phyloP scores from a whole-genome alignment of 1,139 yeast species.

The Taphrina flavorubra region DNA sequence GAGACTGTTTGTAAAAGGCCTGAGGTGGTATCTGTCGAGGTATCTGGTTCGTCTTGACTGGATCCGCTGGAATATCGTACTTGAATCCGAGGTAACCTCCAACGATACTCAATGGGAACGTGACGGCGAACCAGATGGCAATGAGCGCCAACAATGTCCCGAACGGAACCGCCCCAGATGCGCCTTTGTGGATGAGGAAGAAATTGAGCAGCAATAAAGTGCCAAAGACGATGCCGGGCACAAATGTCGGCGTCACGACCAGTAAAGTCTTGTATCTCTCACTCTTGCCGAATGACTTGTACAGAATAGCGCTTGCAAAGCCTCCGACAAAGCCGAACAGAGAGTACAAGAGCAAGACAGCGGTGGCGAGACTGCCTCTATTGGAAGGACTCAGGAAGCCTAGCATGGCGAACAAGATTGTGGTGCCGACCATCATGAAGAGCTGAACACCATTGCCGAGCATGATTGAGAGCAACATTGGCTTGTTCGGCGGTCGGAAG shows the following conservation, averaged over 20 bases:
- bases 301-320: conserved; percentile 80
- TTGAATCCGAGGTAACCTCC: conserved; percentile 82
- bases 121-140: conserved; percentile 80
- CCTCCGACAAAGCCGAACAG: conserved; percentile 82
- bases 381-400: conserved; percentile 93
- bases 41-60: conserved; percentile 78
- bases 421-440: conserved; percentile 73
- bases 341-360: conserved; percentile 82
- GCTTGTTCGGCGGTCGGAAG: conserved; percentile 78
- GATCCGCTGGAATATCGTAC: conserved; percentile 64
- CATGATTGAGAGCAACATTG: conserved; percentile 74
- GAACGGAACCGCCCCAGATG: conserved; percentile 94
- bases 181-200: conserved; percentile 74
- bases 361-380: conserved; percentile 90
- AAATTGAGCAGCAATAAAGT: conserved; percentile 75
- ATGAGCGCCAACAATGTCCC: conserved; percentile 87
- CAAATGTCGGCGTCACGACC: conserved; percentile 77
- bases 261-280: conserved; percentile 87
- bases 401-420: conserved; percentile 80
- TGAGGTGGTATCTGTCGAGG: conserved; percentile 95
- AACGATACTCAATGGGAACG: conserved; percentile 79
- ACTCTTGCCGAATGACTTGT: conserved; percentile 83
- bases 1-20: conserved; percentile 77
- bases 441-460: conserved; percentile 91
- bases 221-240: conserved; percentile 73